phyloP scores from a whole-genome alignment of 1,139 yeast species.

The Nakaseomyces glabratus region DNA sequence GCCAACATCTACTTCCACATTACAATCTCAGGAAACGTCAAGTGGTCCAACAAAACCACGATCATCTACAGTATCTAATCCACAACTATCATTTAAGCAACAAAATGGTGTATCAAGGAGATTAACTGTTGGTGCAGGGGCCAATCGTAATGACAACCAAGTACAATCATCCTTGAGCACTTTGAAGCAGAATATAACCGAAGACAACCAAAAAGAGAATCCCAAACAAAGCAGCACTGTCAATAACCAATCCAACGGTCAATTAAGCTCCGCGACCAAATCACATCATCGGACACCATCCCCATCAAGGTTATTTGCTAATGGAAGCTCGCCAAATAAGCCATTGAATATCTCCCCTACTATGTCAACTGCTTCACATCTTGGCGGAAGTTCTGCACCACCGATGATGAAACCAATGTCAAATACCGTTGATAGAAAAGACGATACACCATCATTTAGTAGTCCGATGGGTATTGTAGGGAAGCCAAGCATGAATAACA shows the following conservation, averaged over 20 bases:
- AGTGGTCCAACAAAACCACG: slow-evolving; percentile 6
- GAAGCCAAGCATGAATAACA: slow-evolving; percentile 10
- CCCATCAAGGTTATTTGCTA: slow-evolving; percentile 16
- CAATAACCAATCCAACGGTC: not conserved
- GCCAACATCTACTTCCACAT: slow-evolving; percentile 26
- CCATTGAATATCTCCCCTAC: slow-evolving; percentile 18
- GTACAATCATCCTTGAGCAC: not conserved
- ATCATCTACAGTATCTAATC: slow-evolving; percentile 16
- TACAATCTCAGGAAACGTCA: slow-evolving; percentile 11
- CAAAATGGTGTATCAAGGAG: slow-evolving; percentile 19
- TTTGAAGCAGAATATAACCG: not conserved
- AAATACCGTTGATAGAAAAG: slow-evolving; percentile 28
- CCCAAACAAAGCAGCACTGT: not conserved
- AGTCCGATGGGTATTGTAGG: slow-evolving; percentile 51
- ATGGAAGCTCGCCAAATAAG: slow-evolving; percentile 20
- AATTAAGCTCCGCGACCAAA: not conserved
- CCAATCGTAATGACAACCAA: slow-evolving; percentile 1
- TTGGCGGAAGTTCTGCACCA: slow-evolving; percentile 10
- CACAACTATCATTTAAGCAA: slow-evolving; percentile 15
- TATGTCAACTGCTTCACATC: slow-evolving; percentile 2
- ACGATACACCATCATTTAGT: slow-evolving; percentile 41
- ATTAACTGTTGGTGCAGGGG: slow-evolving; percentile 16
- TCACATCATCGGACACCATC: slow-evolving; percentile 20
- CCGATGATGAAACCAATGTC: slow-evolving; percentile 25
- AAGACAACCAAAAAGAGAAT: not conserved